Conservation (phyloP, 1,284 basidiomycete genomes). For the Ceratobasidium sp. region DNA sequence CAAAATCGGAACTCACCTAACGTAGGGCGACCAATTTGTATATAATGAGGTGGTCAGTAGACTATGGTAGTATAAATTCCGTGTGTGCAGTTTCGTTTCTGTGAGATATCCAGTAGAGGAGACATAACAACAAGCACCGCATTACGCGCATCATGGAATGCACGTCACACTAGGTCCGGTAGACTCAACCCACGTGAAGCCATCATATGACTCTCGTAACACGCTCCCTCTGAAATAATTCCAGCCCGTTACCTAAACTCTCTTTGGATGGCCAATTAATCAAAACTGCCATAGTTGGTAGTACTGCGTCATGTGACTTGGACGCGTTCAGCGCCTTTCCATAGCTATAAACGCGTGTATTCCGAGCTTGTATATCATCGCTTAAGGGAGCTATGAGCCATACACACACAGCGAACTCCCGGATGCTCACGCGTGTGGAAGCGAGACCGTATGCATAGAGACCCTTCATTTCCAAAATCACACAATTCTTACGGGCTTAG, state of each 20-base stretch:
- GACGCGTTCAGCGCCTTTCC: background rate
- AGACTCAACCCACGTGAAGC: conserved; percentile 3
- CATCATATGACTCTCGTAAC: conserved; percentile 34
- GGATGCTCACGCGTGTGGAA: background rate
- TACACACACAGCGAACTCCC: background rate
- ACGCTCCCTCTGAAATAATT: background rate
- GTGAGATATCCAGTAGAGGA: too few species aligned
- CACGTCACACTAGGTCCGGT: conserved; percentile 14
- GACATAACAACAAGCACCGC: background rate
- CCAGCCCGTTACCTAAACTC: background rate
- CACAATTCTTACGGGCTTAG: too few species aligned
- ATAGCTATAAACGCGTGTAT: too few species aligned
- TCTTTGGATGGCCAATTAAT: background rate
- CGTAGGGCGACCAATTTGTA: background rate
- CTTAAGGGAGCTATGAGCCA: background rate
- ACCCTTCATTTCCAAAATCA: too few species aligned
- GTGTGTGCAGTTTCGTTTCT: background rate
- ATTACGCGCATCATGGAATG: background rate
- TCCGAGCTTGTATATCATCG: background rate
- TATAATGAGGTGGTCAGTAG: background rate
- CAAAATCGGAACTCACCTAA: background rate
- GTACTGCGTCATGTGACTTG: background rate
- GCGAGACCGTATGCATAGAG: too few species aligned
- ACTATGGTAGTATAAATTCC: background rate
- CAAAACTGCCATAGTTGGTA: too few species aligned